Percentiles rank a stretch among this genome's conserved stretches.
phyloP scores from a whole-genome alignment of 805 yeast species.

The Ogataea neopini region DNA sequence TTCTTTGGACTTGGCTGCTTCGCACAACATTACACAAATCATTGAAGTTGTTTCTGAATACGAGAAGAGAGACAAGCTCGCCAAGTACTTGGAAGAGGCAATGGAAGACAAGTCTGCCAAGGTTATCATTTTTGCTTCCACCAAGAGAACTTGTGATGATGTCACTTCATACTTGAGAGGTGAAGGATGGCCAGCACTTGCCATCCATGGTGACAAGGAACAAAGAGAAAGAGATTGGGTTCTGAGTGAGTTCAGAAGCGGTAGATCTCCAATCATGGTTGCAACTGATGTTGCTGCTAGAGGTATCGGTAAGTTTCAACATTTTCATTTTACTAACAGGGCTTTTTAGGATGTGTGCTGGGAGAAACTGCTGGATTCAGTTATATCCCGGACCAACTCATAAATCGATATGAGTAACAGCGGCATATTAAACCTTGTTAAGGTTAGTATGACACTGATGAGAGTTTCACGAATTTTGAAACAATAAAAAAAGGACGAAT shows the following conservation, averaged over 20 bases:
- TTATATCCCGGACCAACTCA: background rate
- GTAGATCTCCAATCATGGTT: conserved; percentile 95
- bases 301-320: conserved; percentile 89
- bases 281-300: conserved; percentile 99
- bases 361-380: conserved; percentile 1
- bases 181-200: conserved; percentile 98
- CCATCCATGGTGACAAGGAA: conserved; percentile 97
- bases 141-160: conserved; percentile 97
- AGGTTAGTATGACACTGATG: conserved; percentile 6
- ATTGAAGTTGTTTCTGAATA: conserved; percentile 89
- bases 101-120: conserved; percentile 72
- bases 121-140: conserved; percentile 88
- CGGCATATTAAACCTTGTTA: conserved; percentile 4
- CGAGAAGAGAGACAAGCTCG: conserved; percentile 90
- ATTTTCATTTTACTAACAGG: background rate
- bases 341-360: background rate
- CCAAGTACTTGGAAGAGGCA: conserved; percentile 80
- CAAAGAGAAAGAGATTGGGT: conserved; percentile 99
- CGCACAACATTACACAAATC: conserved; percentile 91
- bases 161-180: conserved; percentile 86
- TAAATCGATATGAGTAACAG: conserved; percentile 8
- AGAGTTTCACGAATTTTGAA: conserved; percentile 5
- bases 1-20: conserved; percentile 92
- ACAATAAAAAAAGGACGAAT: conserved; percentile 7
- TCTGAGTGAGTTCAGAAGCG: conserved; percentile 84